Evolutionary conservation across 108 stramenopile species (phyloP), one percentile per base, ranked within the genome.

Genomic region (Parietichytrium sp.): DNA sequence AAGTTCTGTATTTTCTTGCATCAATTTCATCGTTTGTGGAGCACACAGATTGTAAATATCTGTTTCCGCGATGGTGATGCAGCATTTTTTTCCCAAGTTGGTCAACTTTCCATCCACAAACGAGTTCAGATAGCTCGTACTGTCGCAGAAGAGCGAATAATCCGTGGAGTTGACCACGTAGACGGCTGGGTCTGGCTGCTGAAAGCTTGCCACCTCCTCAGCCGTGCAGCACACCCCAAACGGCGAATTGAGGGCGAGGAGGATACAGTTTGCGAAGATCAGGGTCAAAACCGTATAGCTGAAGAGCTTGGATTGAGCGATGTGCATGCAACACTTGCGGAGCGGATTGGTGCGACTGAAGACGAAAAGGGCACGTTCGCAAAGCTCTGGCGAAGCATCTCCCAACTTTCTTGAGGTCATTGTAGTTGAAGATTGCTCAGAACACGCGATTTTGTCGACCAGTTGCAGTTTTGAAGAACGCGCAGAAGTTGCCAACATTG

Each of bases 41-140:
- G 61, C 6, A 25, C 61, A 72, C 45, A 45, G 36, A 25, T 72
- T 72, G 61, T 72, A 72, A 16, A 20, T 7, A 25, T 72, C 61
- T n/a, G 6, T 6, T 7, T 18, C 61, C 0, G 45, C 10, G 1
- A 18, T 33, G 20, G 10, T 6, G 20, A 72, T 72, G 61, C 61
- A 72, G 3, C 61, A 72, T 6, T 6, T 72, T 33, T 10, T 7
- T 16, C 42, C 61, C 29, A 31, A 23, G 12, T n/a, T 6, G 8
- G 13, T 25, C 15, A 45, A 33, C 36, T 27, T 20, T n/a, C 20
- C 15, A 38, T 72, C 61, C 0, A 72, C 61, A 6, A 45, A 27
- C 61, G 36, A 33, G 42, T 72, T 72, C n/a, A n/a, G n/a, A n/a
- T n/a, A n/a, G n/a, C n/a, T n/a, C n/a, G 2, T 72, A 72, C 61